phyloP scores from a whole-genome alignment of 129 eudicot genomes.

The Flaveria bidentis region DNA sequence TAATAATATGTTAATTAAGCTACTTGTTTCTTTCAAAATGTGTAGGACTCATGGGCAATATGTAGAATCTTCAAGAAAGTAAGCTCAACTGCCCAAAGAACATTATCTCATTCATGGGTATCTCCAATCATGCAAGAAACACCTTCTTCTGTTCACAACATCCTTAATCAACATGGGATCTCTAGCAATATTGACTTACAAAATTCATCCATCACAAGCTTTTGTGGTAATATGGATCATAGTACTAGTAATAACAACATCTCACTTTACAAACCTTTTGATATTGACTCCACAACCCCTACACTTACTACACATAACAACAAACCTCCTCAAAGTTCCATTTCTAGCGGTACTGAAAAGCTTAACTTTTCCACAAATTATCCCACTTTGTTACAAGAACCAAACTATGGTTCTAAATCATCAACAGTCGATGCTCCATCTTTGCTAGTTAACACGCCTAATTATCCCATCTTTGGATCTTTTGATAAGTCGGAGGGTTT shows the following conservation, averaged over 20 bases:
- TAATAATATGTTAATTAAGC: slow-evolving; percentile 6
- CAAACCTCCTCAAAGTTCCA: slow-evolving; percentile 39
- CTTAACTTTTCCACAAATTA: slow-evolving; percentile 36
- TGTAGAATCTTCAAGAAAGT: slow-evolving; percentile 97
- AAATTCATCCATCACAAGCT: slow-evolving; percentile 43
- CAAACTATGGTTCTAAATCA: slow-evolving; percentile 39
- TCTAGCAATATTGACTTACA: slow-evolving; percentile 31
- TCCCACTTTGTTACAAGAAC: slow-evolving; percentile 46
- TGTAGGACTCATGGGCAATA: slow-evolving; percentile 98
- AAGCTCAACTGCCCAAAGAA: slow-evolving; percentile 72
- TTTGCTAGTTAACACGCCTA: slow-evolving; percentile 66
- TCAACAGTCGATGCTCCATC: slow-evolving; percentile 55
- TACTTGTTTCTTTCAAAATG: slow-evolving; percentile 14
- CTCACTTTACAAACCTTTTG: slow-evolving; percentile 44
- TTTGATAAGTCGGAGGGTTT: slow-evolving; percentile 41
- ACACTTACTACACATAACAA: slow-evolving; percentile 28
- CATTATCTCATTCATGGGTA: slow-evolving; percentile 82
- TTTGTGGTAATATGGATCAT: slow-evolving; percentile 43
- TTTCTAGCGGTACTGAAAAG: slow-evolving; percentile 39
- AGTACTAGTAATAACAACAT: slow-evolving; percentile 22
- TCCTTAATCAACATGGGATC: slow-evolving; percentile 30
- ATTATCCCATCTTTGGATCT: slow-evolving; percentile 50
- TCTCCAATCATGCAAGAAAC: slow-evolving; percentile 50
- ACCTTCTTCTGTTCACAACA: slow-evolving; percentile 36
- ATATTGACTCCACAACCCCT: slow-evolving; percentile 41